Conservation (phyloP, 345 rosid genomes). For the Alliaria petiolata region DNA sequence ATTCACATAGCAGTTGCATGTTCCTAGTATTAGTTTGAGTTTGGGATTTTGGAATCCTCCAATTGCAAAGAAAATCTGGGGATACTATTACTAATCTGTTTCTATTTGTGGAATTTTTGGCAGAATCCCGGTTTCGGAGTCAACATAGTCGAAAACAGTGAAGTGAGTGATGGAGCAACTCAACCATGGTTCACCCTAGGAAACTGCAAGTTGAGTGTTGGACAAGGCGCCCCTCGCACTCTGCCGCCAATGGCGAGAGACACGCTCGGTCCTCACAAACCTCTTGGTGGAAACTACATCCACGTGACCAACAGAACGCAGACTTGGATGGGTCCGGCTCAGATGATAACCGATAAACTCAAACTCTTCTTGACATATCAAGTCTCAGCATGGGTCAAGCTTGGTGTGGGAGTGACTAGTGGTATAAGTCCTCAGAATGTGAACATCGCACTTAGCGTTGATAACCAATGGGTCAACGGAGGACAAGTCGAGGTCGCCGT, state of each 20-base stretch:
- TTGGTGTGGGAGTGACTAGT: constrained; percentile 46
- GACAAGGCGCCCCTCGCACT: constrained; percentile 60
- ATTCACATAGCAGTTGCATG: not conserved
- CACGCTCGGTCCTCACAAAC: constrained; percentile 62
- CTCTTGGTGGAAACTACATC: constrained; percentile 65
- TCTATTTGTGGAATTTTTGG: not conserved
- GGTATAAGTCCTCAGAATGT: constrained; percentile 54
- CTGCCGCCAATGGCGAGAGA: constrained; percentile 81
- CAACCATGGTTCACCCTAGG: constrained; percentile 86
- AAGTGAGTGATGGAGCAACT: constrained; percentile 42
- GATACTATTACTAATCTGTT: not conserved
- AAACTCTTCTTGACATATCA: constrained; percentile 78
- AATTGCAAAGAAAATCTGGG: not conserved
- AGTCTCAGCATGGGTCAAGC: constrained; percentile 84
- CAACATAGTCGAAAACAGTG: constrained; percentile 65
- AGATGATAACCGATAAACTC: constrained; percentile 67
- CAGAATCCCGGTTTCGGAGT: constrained; percentile 67
- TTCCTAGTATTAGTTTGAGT: not conserved
- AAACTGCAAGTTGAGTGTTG: constrained; percentile 54
- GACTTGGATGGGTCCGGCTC: constrained; percentile 99
- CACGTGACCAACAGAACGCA: constrained; percentile 70
- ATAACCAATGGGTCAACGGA: constrained; percentile 86
- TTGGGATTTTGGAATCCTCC: not conserved
- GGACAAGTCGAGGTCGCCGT: constrained; percentile 70
- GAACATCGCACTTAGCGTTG: constrained; percentile 72